These are phyloP conservation scores for Pestalotiopsis sp. DNA, from an alignment of 2,329 filamentous ascomycete genomes.

Conservation along the genomic window DNA sequence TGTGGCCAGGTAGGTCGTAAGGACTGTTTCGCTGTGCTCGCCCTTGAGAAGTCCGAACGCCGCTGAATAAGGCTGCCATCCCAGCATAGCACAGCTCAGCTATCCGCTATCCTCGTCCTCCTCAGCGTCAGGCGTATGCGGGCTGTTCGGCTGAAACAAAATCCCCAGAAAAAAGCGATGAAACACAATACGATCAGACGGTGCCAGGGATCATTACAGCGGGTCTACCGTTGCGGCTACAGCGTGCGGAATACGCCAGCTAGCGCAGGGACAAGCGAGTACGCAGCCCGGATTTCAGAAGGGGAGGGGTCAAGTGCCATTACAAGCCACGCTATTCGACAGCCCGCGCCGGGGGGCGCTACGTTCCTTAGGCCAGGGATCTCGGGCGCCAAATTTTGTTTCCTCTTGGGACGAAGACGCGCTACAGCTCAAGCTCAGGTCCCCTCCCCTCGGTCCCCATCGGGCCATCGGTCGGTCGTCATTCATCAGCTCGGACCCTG, in stretches of 20 bases:
- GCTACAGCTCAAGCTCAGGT: neutral
- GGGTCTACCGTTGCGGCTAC: conserved; percentile 4
- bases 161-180: conserved; percentile 4
- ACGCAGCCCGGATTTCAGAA: neutral
- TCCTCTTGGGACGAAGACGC: neutral
- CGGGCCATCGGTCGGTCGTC: neutral
- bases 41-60: neutral
- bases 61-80: neutral
- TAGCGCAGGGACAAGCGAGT: conserved; percentile 2
- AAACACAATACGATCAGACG: neutral
- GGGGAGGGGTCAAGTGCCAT: neutral
- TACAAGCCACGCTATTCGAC: neutral
- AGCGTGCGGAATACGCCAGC: neutral
- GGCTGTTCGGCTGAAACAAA: neutral
- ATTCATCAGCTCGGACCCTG: neutral
- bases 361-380: neutral
- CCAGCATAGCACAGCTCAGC: neutral
- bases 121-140: neutral
- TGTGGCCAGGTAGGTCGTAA: neutral
- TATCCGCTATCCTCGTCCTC: too few species aligned
- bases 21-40: neutral
- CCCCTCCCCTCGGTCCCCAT: neutral
- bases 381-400: neutral
- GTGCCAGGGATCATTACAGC: neutral
- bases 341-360: neutral